Evolutionary conservation across 1,284 basidiomycete genomes (phyloP).

Genomic region (Ustilago bromivora): DNA sequence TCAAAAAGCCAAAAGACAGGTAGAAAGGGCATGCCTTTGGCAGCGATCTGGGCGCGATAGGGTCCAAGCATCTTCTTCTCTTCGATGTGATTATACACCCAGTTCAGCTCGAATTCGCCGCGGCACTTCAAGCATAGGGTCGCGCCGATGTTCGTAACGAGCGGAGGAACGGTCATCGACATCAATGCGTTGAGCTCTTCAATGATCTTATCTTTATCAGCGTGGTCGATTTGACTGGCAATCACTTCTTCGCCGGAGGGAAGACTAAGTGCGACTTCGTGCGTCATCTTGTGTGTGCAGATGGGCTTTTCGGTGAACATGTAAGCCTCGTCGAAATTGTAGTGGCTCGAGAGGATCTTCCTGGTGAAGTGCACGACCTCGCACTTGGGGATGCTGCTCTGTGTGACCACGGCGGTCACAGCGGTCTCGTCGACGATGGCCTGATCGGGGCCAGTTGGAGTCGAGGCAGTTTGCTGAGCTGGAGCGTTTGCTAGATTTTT

Average conservation of each 20-base stretch:
- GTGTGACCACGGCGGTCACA: not conserved
- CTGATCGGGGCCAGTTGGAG: too few relatives aligned
- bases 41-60: not conserved
- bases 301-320: constrained; percentile 8
- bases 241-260: not conserved
- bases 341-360: constrained; percentile 4
- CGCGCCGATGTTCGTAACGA: not conserved
- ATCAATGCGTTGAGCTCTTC: not conserved
- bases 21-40: constrained; percentile 9
- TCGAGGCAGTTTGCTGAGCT: too few relatives aligned
- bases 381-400: not conserved
- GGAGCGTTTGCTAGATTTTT: too few relatives aligned
- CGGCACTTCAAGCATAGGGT: not conserved
- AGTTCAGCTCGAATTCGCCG: not conserved
- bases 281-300: constrained; percentile 1
- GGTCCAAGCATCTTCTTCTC: not conserved
- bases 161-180: not conserved
- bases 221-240: not conserved
- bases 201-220: not conserved
- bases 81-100: not conserved
- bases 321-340: not conserved
- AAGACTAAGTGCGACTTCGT: not conserved
- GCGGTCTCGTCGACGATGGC: too few relatives aligned
- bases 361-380: not conserved
- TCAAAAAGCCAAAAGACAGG: constrained; percentile 13